Evolutionary conservation across 352 stramenopile genomes (phyloP).

Genomic region (Phytophthora citrophthora): DNA sequence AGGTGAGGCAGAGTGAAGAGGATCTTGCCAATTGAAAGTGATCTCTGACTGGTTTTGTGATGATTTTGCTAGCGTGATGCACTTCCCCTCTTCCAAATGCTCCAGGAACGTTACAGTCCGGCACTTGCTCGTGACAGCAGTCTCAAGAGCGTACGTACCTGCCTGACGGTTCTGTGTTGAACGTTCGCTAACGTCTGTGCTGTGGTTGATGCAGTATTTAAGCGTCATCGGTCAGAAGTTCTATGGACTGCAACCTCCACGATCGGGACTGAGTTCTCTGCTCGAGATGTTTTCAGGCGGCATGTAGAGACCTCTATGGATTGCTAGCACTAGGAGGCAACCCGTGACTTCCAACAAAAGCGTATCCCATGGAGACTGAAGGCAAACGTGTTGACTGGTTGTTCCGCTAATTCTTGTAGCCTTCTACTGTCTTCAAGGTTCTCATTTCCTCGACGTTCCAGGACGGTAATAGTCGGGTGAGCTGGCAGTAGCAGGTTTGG

Average conservation of each 20-base stretch:
- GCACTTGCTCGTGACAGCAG: conserved; percentile 77
- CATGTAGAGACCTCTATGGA: conserved; percentile 50
- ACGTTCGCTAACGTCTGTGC: not conserved
- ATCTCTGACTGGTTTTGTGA: not conserved
- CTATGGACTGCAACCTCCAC: conserved; percentile 82
- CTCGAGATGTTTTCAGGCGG: conserved; percentile 87
- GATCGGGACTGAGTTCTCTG: conserved; percentile 79
- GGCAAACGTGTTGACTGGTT: not conserved
- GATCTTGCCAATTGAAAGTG: not conserved
- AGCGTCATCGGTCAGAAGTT: conserved; percentile 88
- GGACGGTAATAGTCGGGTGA: conserved; percentile 27
- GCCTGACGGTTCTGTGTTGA: not conserved
- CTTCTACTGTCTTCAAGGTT: too few relatives aligned
- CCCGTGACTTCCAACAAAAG: too few relatives aligned
- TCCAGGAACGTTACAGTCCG: conserved; percentile 82
- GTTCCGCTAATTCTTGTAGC: too few relatives aligned
- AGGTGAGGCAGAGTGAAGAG: conserved; percentile 46
- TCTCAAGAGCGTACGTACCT: conserved; percentile 76
- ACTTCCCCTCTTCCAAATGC: conserved; percentile 86
- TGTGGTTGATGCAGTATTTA: conserved; percentile 62
- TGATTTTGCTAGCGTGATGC: conserved; percentile 65
- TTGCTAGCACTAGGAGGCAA: not conserved
- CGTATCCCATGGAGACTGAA: too few relatives aligned
- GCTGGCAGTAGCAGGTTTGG: conserved; percentile 29
- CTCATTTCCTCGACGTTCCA: conserved; percentile 24